Evolutionary conservation across 2,329 filamentous ascomycete genomes (phyloP).

Genomic region (Diaporthe nobilis): DNA sequence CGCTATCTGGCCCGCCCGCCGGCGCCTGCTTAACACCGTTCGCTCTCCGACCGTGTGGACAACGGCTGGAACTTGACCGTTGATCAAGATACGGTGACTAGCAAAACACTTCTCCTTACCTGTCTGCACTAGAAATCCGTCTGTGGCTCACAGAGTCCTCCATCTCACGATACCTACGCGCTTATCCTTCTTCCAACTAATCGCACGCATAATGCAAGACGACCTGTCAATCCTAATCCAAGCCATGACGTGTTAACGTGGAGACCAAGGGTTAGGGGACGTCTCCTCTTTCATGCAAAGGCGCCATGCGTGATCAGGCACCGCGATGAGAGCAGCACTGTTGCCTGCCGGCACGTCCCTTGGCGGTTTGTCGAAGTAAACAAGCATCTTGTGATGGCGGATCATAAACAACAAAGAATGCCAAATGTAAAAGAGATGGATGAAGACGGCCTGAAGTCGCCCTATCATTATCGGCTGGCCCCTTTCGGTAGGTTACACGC

Average conservation of each 20-base stretch:
- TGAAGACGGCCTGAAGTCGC: not conserved
- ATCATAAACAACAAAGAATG: not conserved
- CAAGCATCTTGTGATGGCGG: not conserved
- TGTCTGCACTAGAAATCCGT: not conserved
- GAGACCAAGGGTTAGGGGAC: constrained; percentile 25
- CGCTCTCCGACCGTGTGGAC: constrained; percentile 26
- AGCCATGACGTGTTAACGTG: constrained; percentile 31
- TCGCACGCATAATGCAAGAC: not conserved
- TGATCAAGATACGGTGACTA: not conserved
- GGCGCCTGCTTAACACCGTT: constrained; percentile 23
- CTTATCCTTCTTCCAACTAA: not conserved
- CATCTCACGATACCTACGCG: not conserved
- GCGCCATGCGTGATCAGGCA: not conserved
- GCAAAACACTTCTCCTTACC: not conserved
- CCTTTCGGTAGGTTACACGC: not conserved
- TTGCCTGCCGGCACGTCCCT: constrained; percentile 17
- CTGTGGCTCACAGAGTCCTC: not conserved
- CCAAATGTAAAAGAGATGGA: not conserved
- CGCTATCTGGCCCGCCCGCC: constrained; percentile 9
- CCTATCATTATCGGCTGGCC: not conserved
- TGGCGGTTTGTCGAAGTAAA: not conserved
- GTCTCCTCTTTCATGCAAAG: not conserved
- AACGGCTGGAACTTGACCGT: constrained; percentile 24
- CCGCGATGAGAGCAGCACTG: constrained; percentile 8
- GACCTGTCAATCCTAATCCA: constrained; percentile 14